Evolutionary conservation across 805 yeast species (phyloP), one percentile per base, ranked within the genome.

Genomic region (Saccharomycopsis microspora): DNA sequence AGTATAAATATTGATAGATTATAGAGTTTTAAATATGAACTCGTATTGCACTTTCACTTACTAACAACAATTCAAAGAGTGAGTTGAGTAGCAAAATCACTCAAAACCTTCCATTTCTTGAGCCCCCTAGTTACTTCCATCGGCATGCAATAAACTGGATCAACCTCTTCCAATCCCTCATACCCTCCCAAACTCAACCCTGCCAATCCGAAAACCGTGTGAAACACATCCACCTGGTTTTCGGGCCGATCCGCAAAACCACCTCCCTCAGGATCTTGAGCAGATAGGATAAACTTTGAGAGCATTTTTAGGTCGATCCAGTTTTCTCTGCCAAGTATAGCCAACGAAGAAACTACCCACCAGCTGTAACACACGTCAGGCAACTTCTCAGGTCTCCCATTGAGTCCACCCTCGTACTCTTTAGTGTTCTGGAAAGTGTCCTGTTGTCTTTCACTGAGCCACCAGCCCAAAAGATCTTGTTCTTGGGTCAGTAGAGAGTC

Each of bases 301-400:
- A 93, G 66, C 55, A 74, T 77, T 4, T 65, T 71, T 32, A 68
- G 70, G 58, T 86, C 82, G n/a, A 93, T 82, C 88, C 95, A 88
- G 54, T 84, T 75, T 19, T 79, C 61, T 52, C 75, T 78, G 0
- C 67, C 75, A 27, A 90, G 68, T 36, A 86, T 79, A 0, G 83
- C 73, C 49, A 89, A 64, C 3, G 87, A 74, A 1, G 94, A 82
- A 28, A 88, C 62, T 6, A 88, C 95, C 99, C 99, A 93, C 96
- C 97, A 93, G 56, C 93, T 80, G 61, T 93, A 93, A 61, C 99
- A 93, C n/a, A 86, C 96, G 63, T 93, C 99, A 0, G 97, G 95
- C 19, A 87, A 66, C 61, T 93, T 93, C 50, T 93, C 95, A 0
- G 97, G 96, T 44, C 99, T 74, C 0, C 99, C 99, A 60, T 93